Evolutionary conservation across 495 filamentous ascomycete genomes (phyloP).

Genomic region (Talaromyces trachyspermus): DNA sequence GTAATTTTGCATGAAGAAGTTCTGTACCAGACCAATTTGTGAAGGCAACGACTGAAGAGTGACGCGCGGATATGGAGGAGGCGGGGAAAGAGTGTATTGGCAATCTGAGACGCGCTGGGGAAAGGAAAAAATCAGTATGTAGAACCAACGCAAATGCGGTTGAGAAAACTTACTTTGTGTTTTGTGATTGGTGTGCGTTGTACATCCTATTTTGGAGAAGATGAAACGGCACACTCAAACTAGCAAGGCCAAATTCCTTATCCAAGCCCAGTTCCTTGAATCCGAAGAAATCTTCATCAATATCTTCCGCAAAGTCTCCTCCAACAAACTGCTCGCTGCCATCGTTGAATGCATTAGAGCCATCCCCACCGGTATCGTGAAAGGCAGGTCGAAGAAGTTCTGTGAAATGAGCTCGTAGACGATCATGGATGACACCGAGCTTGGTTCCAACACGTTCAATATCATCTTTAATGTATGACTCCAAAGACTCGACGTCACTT

Average conservation of each 20-base stretch:
- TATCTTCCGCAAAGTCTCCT: slow-evolving; percentile 94
- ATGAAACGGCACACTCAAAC: slow-evolving; percentile 87
- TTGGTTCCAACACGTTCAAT: slow-evolving; percentile 83
- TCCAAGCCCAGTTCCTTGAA: slow-evolving; percentile 94
- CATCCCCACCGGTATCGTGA: slow-evolving; percentile 70
- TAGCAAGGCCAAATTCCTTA: slow-evolving; percentile 75
- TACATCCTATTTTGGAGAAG: slow-evolving; percentile 86
- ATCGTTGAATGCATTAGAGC: slow-evolving; percentile 85
- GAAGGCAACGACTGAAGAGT: slow-evolving; percentile 66
- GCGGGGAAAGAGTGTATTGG: slow-evolving; percentile 40
- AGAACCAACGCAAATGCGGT: not conserved
- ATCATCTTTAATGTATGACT: slow-evolving; percentile 88
- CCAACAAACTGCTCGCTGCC: slow-evolving; percentile 95
- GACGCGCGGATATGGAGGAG: slow-evolving; percentile 69
- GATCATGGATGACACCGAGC: slow-evolving; percentile 76
- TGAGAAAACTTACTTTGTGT: slow-evolving; percentile 46
- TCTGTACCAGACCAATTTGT: slow-evolving; percentile 78
- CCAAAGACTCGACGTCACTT: slow-evolving; percentile 69
- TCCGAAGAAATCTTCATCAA: slow-evolving; percentile 97
- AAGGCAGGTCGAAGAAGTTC: slow-evolving; percentile 90
- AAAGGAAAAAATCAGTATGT: slow-evolving; percentile 7
- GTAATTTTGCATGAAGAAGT: slow-evolving; percentile 87
- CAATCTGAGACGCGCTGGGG: slow-evolving; percentile 35
- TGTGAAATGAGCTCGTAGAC: slow-evolving; percentile 81
- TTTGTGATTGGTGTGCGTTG: slow-evolving; percentile 69